phyloP scores from a whole-genome alignment of 179 eudicot species.

The Silene coronaria region DNA sequence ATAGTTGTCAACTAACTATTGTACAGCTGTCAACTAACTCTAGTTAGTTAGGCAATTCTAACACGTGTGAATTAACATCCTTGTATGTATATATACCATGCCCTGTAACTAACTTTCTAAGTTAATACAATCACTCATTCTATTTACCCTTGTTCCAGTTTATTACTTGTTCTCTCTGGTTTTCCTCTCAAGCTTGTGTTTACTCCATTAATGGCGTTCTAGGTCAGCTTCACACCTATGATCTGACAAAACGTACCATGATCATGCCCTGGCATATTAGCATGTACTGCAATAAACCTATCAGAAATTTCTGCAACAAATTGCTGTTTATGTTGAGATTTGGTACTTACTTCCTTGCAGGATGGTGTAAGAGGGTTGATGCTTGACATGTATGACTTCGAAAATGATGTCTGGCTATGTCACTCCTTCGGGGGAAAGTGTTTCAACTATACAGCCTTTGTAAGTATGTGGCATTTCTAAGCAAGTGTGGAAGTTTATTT shows the following conservation, averaged over 20 bases:
- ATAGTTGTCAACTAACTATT: no score
- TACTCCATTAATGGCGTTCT: no score
- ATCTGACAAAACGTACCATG: not conserved
- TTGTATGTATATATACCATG: no score
- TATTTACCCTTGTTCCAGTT: no score
- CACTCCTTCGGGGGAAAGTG: constrained; percentile 87
- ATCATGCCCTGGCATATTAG: not conserved
- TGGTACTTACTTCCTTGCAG: constrained; percentile 36
- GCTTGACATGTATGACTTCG: constrained; percentile 96
- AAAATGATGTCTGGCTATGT: constrained; percentile 83
- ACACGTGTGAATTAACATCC: no score
- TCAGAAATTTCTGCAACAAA: not conserved
- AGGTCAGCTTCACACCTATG: no score
- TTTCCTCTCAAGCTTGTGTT: no score
- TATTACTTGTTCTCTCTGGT: no score
- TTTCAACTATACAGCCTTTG: constrained; percentile 90
- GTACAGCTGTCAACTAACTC: no score
- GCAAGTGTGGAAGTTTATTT: not conserved
- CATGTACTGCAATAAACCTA: not conserved
- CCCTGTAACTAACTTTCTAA: no score
- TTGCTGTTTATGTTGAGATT: constrained; percentile 3
- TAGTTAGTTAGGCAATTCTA: no score
- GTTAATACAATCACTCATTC: no score
- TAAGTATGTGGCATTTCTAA: constrained; percentile 36
- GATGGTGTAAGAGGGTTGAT: constrained; percentile 90